A percentile compares a stretch with the other conserved stretches of the same genome.
Conservation (phyloP, 306 rosid species). For the Canavalia gladiata region DNA sequence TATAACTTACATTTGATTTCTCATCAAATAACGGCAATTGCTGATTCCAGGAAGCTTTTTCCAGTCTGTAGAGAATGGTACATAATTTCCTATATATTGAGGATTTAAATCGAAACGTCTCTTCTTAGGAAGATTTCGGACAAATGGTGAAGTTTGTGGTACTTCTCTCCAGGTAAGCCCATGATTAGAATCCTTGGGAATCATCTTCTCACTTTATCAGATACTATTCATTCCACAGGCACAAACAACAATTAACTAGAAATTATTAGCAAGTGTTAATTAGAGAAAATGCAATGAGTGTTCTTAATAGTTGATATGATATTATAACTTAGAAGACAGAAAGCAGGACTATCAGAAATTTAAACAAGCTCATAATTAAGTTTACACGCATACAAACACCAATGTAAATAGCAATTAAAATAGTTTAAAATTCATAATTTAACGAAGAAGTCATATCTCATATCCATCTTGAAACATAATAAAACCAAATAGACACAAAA, state of each 20-base stretch:
- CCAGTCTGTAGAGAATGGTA: conserved; percentile 45
- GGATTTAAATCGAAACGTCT: conserved; percentile 32
- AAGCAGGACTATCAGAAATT: conserved; percentile 19
- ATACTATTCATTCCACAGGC: conserved; percentile 39
- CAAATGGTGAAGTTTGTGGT: conserved; percentile 4
- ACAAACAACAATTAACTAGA: not conserved
- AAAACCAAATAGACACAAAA: conserved; percentile 1
- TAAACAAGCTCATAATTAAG: not conserved
- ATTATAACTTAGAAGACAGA: not conserved
- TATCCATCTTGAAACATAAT: conserved; percentile 19
- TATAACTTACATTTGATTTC: conserved; percentile 51
- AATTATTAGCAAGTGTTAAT: not conserved
- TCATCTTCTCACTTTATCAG: conserved; percentile 36
- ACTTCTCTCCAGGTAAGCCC: not conserved
- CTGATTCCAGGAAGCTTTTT: conserved; percentile 21
- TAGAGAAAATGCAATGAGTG: not conserved
- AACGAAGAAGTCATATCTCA: not conserved
- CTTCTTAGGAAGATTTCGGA: not conserved
- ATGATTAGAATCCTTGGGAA: not conserved
- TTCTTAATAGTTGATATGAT: not conserved
- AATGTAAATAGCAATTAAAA: conserved; percentile 19
- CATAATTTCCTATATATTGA: conserved; percentile 19
- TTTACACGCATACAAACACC: not conserved
- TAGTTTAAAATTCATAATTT: not conserved
- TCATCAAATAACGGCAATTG: conserved; percentile 5